phyloP scores from a whole-genome alignment of 2,329 filamentous ascomycete genomes.

The Aspergillaceae sp. region DNA sequence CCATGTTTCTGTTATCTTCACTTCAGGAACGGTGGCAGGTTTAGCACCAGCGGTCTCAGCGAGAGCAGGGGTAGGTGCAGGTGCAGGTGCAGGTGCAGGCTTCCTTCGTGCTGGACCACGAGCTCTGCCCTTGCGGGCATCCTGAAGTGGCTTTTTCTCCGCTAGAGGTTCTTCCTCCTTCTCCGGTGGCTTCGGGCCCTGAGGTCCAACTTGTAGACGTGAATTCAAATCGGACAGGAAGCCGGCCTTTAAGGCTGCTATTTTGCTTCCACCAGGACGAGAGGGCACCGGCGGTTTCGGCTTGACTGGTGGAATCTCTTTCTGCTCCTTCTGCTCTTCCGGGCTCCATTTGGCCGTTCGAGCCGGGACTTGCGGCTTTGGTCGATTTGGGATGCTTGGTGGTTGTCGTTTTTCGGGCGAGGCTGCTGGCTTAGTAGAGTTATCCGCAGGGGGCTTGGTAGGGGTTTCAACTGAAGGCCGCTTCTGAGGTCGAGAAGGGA shows the following conservation, averaged over 20 bases:
- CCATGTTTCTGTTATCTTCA: conserved; percentile 32
- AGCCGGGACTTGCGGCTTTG: conserved; percentile 59
- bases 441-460: conserved; percentile 16
- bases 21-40: conserved; percentile 27
- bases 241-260: conserved; percentile 79
- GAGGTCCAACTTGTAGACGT: conserved; percentile 77
- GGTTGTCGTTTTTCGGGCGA: conserved; percentile 45
- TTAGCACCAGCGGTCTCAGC: conserved; percentile 44
- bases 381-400: conserved; percentile 48
- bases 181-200: conserved; percentile 65
- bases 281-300: conserved; percentile 77
- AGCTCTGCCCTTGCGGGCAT: conserved; percentile 84
- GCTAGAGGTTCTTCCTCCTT: conserved; percentile 53
- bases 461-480: conserved; percentile 20
- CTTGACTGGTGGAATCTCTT: conserved; percentile 40
- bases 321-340: conserved; percentile 25
- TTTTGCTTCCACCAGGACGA: conserved; percentile 72
- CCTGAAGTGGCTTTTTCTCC: conserved; percentile 70
- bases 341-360: conserved; percentile 50
- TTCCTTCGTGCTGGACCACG: conserved; percentile 75
- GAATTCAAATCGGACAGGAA: conserved; percentile 93
- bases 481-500: conserved; percentile 28
- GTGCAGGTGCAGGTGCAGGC: conserved; percentile 37
- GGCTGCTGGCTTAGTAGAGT: conserved; percentile 26
- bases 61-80: neutral